Evolutionary conservation across 2,329 filamentous ascomycete genomes (phyloP).

Genomic region (Colletotrichum sp.): DNA sequence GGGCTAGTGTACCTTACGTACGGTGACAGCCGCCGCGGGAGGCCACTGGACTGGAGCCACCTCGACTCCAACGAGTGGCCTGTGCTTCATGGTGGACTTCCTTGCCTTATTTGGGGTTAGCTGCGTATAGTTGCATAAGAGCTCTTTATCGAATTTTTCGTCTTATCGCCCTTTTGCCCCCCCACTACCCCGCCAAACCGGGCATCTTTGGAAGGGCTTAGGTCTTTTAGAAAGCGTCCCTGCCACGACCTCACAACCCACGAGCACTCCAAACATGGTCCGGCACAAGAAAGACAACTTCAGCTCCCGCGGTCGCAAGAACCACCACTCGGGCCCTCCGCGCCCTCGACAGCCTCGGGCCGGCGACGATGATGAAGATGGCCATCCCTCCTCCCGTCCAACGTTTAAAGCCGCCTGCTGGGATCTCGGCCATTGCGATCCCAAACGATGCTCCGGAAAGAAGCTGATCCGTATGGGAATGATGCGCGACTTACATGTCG

Average conservation of each 20-base stretch:
- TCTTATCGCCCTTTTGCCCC: neutral
- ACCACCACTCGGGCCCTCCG: conserved; percentile 57
- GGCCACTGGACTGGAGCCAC: conserved; percentile 7
- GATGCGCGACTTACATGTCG: conserved; percentile 91
- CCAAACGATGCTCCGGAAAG: conserved; percentile 95
- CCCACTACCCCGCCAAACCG: conserved; percentile 1
- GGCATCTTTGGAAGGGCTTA: neutral
- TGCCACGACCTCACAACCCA: neutral
- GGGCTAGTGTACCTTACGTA: conserved; percentile 1
- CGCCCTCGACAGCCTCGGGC: conserved; percentile 56
- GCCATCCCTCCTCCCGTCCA: conserved; percentile 40
- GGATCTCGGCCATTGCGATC: conserved; percentile 97
- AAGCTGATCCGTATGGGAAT: conserved; percentile 88
- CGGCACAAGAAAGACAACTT: conserved; percentile 93
- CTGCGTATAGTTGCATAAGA: neutral
- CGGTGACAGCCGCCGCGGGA: conserved; percentile 11
- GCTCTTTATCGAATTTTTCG: conserved; percentile 2
- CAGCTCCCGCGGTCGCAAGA: conserved; percentile 75
- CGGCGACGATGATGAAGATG: conserved; percentile 30
- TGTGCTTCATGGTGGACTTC: neutral
- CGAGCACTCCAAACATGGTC: conserved; percentile 66
- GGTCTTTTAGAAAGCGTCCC: neutral
- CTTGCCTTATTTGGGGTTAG: neutral
- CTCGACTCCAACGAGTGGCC: conserved; percentile 5
- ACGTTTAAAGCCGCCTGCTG: conserved; percentile 93